Conservation (phyloP, 805 yeast genomes). For the Sugiyamaella mastotermitis region DNA sequence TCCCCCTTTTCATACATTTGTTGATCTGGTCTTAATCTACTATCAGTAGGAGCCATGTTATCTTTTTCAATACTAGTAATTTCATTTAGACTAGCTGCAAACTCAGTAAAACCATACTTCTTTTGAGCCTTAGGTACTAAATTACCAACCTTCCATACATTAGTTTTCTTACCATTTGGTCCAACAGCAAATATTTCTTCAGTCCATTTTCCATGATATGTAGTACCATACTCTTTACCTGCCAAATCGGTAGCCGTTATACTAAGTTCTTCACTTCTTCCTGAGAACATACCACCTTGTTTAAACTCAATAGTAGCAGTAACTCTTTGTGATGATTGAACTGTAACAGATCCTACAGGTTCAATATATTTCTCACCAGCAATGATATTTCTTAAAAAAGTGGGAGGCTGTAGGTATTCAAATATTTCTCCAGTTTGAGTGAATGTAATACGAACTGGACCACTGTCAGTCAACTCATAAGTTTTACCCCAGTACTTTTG, state of each 20-base stretch:
- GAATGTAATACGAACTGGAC: constrained; percentile 53
- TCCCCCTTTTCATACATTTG: constrained; percentile 63
- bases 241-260: constrained; percentile 31
- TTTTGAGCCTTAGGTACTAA: constrained; percentile 51
- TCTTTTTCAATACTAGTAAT: constrained; percentile 65
- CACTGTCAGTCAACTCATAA: constrained; percentile 73
- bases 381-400: constrained; percentile 75
- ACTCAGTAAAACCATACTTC: constrained; percentile 82
- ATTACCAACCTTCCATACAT: constrained; percentile 67
- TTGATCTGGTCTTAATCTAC: constrained; percentile 86
- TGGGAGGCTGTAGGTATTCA: constrained; percentile 77
- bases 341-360: constrained; percentile 63
- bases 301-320: constrained; percentile 71
- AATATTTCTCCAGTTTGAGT: constrained; percentile 61
- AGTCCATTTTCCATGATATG: constrained; percentile 75
- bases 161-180: constrained; percentile 23
- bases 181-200: constrained; percentile 46
- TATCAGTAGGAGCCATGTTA: constrained; percentile 74
- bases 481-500: constrained; percentile 96
- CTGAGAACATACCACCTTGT: constrained; percentile 78
- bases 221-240: constrained; percentile 18
- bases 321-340: constrained; percentile 63
- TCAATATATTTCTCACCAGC: constrained; percentile 95
- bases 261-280: constrained; percentile 62
- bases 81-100: constrained; percentile 76